Percentiles rank a stretch among this genome's conserved stretches.
These are phyloP conservation scores for Ceratobasidium sp. DNA, from an alignment of 1,284 basidiomycete species.

Conservation along the genomic window DNA sequence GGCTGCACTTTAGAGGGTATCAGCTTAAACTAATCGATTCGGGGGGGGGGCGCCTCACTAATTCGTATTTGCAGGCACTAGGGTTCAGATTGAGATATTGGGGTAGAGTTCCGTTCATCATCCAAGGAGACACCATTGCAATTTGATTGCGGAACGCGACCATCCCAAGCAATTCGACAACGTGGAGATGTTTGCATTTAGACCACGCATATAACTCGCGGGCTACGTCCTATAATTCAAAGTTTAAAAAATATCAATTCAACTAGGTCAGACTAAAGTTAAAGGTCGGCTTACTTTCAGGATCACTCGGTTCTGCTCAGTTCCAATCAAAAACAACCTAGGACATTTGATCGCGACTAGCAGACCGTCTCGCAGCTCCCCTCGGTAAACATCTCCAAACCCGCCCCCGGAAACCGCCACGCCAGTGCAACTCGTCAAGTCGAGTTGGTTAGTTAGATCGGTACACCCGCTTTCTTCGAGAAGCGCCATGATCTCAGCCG, in stretches of 20 bases:
- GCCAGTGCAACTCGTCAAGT: neutral
- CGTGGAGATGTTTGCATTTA: neutral
- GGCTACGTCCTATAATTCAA: neutral
- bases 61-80: neutral
- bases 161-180: neutral
- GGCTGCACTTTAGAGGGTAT: too few species aligned
- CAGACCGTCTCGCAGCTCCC: neutral
- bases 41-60: neutral
- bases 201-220: slow-evolving; percentile 15
- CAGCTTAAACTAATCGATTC: too few species aligned
- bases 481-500: neutral
- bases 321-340: neutral
- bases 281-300: too few species aligned
- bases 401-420: neutral
- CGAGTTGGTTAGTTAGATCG: neutral
- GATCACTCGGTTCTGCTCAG: too few species aligned
- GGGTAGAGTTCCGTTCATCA: neutral
- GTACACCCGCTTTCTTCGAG: neutral
- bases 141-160: neutral
- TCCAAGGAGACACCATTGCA: slow-evolving; percentile 16
- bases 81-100: neutral
- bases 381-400: neutral
- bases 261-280: neutral
- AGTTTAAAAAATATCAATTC: too few species aligned
- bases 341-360: slow-evolving; percentile 1